Evolutionary conservation across 129 eudicot species (phyloP).

Genomic region (Helichrysum umbraculigerum): DNA sequence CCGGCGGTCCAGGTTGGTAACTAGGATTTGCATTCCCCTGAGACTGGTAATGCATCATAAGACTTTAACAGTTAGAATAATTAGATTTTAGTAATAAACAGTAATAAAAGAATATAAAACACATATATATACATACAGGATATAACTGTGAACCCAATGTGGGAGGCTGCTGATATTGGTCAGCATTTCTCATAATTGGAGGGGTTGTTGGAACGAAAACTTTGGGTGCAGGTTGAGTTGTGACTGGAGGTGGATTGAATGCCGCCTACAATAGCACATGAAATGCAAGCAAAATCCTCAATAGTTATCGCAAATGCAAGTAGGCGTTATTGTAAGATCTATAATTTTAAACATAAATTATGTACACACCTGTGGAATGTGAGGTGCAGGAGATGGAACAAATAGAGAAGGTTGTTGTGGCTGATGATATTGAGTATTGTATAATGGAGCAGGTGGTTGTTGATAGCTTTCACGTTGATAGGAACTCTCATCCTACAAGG

Average conservation of each 20-base stretch:
- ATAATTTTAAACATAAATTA: neutral
- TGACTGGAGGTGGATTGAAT: constrained; percentile 53
- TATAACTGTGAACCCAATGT: constrained; percentile 70
- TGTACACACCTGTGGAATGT: constrained; percentile 51
- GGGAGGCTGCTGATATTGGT: constrained; percentile 73
- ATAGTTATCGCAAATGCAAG: neutral
- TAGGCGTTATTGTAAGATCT: neutral
- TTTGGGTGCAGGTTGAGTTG: constrained; percentile 61
- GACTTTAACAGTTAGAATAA: neutral
- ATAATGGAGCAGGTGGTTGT: constrained; percentile 49
- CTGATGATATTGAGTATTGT: constrained; percentile 48
- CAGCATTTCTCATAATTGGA: constrained; percentile 64
- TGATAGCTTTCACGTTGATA: constrained; percentile 52
- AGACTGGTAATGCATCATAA: constrained; percentile 18
- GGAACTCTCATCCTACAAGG: neutral
- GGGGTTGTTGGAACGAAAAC: constrained; percentile 72
- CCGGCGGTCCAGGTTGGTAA: constrained; percentile 63
- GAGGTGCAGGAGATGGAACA: constrained; percentile 66
- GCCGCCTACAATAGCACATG: constrained; percentile 39
- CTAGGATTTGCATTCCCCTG: constrained; percentile 58
- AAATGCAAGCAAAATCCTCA: neutral
- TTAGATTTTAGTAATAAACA: neutral
- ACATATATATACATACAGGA: constrained; percentile 43
- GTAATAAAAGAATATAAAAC: neutral
- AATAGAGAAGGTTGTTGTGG: constrained; percentile 47